phyloP scores from a whole-genome alignment of 805 yeast genomes.

The Wickerhamiella siamensis region DNA sequence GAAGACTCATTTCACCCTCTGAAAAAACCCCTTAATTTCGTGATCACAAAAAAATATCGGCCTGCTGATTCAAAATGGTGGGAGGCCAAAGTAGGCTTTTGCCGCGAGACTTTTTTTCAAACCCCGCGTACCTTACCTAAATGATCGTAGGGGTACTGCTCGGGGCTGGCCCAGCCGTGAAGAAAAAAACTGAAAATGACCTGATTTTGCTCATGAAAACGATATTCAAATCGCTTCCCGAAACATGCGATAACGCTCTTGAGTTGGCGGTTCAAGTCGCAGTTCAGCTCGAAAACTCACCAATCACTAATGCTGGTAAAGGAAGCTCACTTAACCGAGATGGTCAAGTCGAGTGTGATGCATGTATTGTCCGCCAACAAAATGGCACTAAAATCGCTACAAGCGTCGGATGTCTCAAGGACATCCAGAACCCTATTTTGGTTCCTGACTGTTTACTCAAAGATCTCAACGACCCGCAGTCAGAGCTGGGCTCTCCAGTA shows the following conservation, averaged over 20 bases:
- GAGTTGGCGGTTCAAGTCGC: constrained; percentile 3
- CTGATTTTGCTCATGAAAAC: background rate
- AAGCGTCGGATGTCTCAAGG: constrained; percentile 23
- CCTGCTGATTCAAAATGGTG: too few species aligned
- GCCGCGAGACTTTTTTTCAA: background rate
- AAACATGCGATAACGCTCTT: background rate
- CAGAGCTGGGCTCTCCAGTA: constrained; percentile 17
- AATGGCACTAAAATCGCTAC: constrained; percentile 14
- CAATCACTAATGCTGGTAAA: constrained; percentile 27
- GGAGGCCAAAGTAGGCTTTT: too few species aligned
- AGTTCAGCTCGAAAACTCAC: constrained; percentile 24
- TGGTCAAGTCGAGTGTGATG: constrained; percentile 30
- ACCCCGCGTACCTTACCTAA: background rate
- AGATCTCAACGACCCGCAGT: constrained; percentile 3
- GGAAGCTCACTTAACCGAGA: constrained; percentile 26
- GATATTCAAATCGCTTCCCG: background rate
- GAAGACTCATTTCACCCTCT: constrained; percentile 24
- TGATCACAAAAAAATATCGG: too few species aligned
- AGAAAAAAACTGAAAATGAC: background rate
- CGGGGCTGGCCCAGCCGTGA: constrained; percentile 1
- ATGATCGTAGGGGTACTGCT: background rate
- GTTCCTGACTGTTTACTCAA: constrained; percentile 17
- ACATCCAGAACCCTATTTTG: constrained; percentile 21
- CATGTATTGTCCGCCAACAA: constrained; percentile 21
- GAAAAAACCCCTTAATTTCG: too few species aligned